Evolutionary conservation across 768 basidiomycete genomes (phyloP).

Genomic region (Fomitopsis pulvina): DNA sequence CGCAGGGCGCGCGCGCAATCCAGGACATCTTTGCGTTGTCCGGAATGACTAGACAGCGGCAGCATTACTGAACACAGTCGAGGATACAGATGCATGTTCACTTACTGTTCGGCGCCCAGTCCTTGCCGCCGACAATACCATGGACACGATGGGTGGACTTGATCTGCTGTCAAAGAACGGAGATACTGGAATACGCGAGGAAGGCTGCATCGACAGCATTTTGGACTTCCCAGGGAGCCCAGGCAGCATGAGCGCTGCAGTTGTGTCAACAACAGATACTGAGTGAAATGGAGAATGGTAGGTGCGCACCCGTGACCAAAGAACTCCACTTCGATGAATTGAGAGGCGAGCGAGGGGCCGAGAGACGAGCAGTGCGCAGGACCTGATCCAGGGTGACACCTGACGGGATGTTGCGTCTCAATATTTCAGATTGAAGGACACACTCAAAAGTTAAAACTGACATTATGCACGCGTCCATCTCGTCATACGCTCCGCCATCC

Average conservation of each 20-base stretch:
- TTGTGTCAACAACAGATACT: constrained; percentile 4
- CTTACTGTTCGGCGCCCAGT: constrained; percentile 67
- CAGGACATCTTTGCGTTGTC: constrained; percentile 75
- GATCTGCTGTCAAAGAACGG: constrained; percentile 81
- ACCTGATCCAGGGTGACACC: constrained; percentile 72
- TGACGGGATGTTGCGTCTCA: constrained; percentile 21
- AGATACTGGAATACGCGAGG: constrained; percentile 72
- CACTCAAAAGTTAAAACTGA: constrained; percentile 19
- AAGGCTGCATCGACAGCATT: constrained; percentile 90
- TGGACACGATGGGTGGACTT: constrained; percentile 77
- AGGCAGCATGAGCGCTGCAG: constrained; percentile 78
- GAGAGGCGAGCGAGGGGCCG: constrained; percentile 56
- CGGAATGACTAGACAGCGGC: constrained; percentile 57
- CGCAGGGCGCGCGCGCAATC: constrained; percentile 60
- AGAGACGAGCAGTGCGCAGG: constrained; percentile 41
- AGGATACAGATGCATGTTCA: constrained; percentile 3
- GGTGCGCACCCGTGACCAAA: constrained; percentile 60
- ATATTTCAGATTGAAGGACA: not conserved
- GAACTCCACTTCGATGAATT: constrained; percentile 64
- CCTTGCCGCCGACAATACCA: constrained; percentile 64
- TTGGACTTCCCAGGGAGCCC: constrained; percentile 78
- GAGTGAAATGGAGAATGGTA: not conserved
- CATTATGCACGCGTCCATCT: constrained; percentile 82
- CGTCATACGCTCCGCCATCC: constrained; percentile 69
- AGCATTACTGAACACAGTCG: not conserved